These are phyloP conservation scores for Huntiella abstrusa DNA, from an alignment of 2,329 filamentous ascomycete genomes.

Conservation along the genomic window DNA sequence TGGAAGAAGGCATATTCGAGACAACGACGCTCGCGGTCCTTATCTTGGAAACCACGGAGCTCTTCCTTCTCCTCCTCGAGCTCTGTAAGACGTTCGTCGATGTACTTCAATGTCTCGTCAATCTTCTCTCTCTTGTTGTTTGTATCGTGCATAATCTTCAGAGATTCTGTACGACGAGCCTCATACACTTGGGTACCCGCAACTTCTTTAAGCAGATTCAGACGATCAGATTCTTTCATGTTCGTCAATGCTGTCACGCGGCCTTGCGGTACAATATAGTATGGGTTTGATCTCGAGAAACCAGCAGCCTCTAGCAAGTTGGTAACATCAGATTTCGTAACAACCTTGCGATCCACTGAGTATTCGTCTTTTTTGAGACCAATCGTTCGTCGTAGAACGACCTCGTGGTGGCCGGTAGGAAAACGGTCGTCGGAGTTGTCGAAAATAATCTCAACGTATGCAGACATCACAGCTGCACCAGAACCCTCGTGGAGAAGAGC, in stretches of 20 bases:
- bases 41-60: slow-evolving; percentile 80
- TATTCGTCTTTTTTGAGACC: slow-evolving; percentile 98
- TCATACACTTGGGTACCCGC: slow-evolving; percentile 96
- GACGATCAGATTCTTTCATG: slow-evolving; percentile 88
- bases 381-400: slow-evolving; percentile 82
- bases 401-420: slow-evolving; percentile 76
- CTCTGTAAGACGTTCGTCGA: slow-evolving; percentile 74
- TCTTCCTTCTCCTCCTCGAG: slow-evolving; percentile 97
- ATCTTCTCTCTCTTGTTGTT: slow-evolving; percentile 90
- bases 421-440: slow-evolving; percentile 95
- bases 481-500: slow-evolving; percentile 95
- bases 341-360: slow-evolving; percentile 89
- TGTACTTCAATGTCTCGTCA: slow-evolving; percentile 77
- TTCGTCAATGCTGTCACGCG: slow-evolving; percentile 91
- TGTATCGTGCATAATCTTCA: slow-evolving; percentile 95
- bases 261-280: slow-evolving; percentile 97
- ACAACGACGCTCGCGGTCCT: slow-evolving; percentile 78
- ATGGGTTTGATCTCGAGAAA: slow-evolving; percentile 92
- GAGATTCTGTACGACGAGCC: slow-evolving; percentile 68
- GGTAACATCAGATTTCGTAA: slow-evolving; percentile 84
- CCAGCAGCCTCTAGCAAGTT: slow-evolving; percentile 90
- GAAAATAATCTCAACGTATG: slow-evolving; percentile 98
- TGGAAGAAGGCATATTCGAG: slow-evolving; percentile 90
- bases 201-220: slow-evolving; percentile 90
- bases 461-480: slow-evolving; percentile 93